phyloP scores from a whole-genome alignment of 2,329 filamentous ascomycete species.

The Akanthomyces muscarius region DNA sequence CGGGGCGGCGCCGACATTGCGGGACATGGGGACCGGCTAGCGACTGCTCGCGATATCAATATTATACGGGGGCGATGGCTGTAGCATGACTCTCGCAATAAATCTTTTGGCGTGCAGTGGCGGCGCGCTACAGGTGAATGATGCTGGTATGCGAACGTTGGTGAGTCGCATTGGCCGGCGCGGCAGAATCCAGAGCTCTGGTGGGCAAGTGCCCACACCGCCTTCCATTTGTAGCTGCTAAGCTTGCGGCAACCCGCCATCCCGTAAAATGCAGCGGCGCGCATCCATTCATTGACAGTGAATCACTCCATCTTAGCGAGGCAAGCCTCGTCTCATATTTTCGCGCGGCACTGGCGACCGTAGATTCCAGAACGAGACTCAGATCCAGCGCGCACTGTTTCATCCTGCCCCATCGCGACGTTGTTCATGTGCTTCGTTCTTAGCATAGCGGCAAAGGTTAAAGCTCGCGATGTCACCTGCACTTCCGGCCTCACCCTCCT shows the following conservation, averaged over 20 bases:
- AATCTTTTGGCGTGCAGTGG: neutral
- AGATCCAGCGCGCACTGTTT: neutral
- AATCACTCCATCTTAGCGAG: neutral
- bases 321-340: neutral
- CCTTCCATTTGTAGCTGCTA: slow-evolving; percentile 22
- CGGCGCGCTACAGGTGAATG: neutral
- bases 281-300: neutral
- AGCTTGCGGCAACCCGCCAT: slow-evolving; percentile 4
- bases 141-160: slow-evolving; percentile 12
- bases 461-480: neutral
- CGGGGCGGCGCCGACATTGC: slow-evolving; percentile 37
- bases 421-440: neutral
- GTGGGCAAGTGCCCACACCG: slow-evolving; percentile 21
- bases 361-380: neutral
- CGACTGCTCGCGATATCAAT: slow-evolving; percentile 20
- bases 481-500: neutral
- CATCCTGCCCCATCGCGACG: neutral
- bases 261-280: neutral
- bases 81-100: slow-evolving; percentile 12
- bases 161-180: slow-evolving; percentile 19
- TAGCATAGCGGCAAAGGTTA: neutral
- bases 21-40: slow-evolving; percentile 33
- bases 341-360: neutral
- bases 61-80: slow-evolving; percentile 17
- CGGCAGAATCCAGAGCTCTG: slow-evolving; percentile 27